Base-by-base conservation (phyloP, 306 rosid species). In the Neltuma alba region DNA sequence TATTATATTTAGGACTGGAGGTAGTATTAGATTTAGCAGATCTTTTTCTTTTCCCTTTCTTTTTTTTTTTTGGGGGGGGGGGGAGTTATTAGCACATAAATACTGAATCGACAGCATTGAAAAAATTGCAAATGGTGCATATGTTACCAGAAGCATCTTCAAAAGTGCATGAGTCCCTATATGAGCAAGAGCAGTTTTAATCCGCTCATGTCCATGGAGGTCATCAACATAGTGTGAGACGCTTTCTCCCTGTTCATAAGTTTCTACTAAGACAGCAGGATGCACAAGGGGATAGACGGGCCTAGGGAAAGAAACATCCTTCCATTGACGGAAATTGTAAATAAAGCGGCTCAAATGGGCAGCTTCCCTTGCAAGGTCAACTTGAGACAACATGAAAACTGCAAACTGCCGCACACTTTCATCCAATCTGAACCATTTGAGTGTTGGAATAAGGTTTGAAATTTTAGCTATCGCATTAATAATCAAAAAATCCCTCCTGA, bases 311-410 rank as follows among this genome's bases (percentile, higher is more conserved):
- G 98, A 94, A 81, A 94, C 98, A 86, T 94, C 93, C 89, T 77
- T 94, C 98, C 97, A 92, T n/a, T 84, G 83, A 60, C 97, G 94
- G 80, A 94, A 94, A 87, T 94, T 94, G 83, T 92, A 94, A 61
- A 92, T 91, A 72, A 92, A 94, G 65, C 98, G 98, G 81, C 94
- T 94, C 90, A 94, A 88, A 83, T 94, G 97, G 74, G 98, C 94
- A 87, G 98, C 98, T 89, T 94, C 98, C 90, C 97, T 89, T 2
- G 98, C 98, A 83, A 94, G 97, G 85, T 94, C 98, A 89, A 94
- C 98, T 92, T 94, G 98, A 81, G 97, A 94, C 98, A 95, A 85
- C 98, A 94, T 94, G 83, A 91, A 94, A 82, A 92, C 97, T n/a
- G 94, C 96, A 92, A 94, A 95, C 86, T 95, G 99, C 83, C 91